phyloP scores from a whole-genome alignment of 2,329 filamentous ascomycete species.

The Endothia cerciana region DNA sequence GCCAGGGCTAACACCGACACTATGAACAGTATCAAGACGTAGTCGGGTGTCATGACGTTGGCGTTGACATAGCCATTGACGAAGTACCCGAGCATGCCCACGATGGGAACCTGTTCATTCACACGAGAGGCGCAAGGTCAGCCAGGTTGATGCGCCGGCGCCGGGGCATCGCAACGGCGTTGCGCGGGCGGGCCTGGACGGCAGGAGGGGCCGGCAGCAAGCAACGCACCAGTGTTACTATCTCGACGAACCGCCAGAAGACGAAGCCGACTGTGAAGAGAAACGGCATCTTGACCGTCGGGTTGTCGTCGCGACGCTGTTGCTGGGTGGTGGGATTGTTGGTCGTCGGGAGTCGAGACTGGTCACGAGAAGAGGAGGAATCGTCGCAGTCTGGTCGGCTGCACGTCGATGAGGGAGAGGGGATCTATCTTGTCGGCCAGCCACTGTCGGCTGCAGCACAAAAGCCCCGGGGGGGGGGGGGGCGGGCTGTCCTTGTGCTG shows the following conservation, averaged over 20 bases:
- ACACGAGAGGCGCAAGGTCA: slow-evolving; percentile 6
- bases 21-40: slow-evolving; percentile 70
- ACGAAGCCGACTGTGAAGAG: slow-evolving; percentile 66
- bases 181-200: background rate
- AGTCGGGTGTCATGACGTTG: slow-evolving; percentile 64
- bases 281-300: slow-evolving; percentile 51
- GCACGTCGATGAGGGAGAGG: background rate
- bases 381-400: too few species aligned
- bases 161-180: too few species aligned
- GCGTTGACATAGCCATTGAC: slow-evolving; percentile 60
- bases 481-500: background rate
- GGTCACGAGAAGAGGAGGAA: too few species aligned
- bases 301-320: background rate
- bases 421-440: background rate
- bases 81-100: slow-evolving; percentile 71
- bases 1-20: slow-evolving; percentile 64
- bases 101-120: slow-evolving; percentile 58
- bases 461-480: background rate
- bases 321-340: background rate
- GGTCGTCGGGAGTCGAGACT: too few species aligned
- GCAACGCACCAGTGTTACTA: slow-evolving; percentile 60
- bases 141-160: background rate
- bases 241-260: slow-evolving; percentile 64
- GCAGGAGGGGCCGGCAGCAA: background rate
- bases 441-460: background rate